Evolutionary conservation across 176 grass and related monocot species (phyloP), one percentile per base, ranked within the genome.

Genomic region (Oryza officinalis): DNA sequence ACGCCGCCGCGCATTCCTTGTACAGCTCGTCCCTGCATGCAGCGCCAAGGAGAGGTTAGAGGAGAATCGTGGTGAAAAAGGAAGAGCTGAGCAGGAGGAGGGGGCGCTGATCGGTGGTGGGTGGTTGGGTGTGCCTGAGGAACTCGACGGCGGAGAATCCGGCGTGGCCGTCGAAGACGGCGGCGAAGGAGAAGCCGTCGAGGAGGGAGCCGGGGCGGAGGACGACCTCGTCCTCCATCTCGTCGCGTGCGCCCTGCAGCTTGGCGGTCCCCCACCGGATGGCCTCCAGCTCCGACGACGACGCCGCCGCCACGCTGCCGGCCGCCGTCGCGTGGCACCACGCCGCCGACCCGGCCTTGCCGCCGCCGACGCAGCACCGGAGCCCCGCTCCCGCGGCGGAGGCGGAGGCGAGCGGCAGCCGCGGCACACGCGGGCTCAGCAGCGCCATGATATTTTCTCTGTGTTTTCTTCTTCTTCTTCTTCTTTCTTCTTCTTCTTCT

Each of bases 161-260:
- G 30, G 96, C 96, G 85, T 98, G 96, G 67, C 93, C 96, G 18
- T 96, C 96, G 79, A 98, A 68, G 11, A 98, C 91, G 17, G 96
- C 96, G 25, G 96, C 93, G 86, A 95, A 98, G 83, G 93, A 98
- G 91, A 98, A 96, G 8, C 89, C 93, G 27, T 89, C 85, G 76
- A 92, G 91, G 8, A 82, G 85, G 60, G 85, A 46, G 0, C 88
- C 87, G 17, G 89, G 75, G 9, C 89, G 80, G 76, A 96, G 57
- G 70, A 99, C 66, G 78, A 96, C 74, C 30, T 99, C 91, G 83
- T 99, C 96, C 93, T 99, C 93, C 93, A 94, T 99, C 89, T 99
- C 96, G 13, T 94, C 90, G 35, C 93, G 93, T 28, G 81, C 65
- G 81, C 93, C 96, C 81, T 99, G 91, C 69, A 94, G 83, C 93